Percentiles rank a stretch among this genome's conserved stretches.
These are phyloP conservation scores for Pythium periplocum DNA, from an alignment of 352 stramenopile species.

Conservation along the genomic window DNA sequence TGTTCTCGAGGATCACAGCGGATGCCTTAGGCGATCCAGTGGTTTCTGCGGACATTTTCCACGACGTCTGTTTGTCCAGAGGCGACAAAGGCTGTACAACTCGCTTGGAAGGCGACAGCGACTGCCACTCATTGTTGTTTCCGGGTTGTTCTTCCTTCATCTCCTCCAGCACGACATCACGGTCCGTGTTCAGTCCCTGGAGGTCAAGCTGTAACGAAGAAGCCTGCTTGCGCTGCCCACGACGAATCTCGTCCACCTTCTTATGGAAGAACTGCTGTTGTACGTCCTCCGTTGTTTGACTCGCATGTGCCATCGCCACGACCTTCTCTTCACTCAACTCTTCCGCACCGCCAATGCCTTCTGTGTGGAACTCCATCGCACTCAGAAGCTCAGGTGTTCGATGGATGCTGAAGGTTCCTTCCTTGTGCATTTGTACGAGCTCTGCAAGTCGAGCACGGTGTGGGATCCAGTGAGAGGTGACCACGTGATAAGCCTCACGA, in stretches of 20 bases:
- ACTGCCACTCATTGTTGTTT: conserved; percentile 34
- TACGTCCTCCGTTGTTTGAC: conserved; percentile 6
- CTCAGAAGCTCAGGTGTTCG: conserved; percentile 61
- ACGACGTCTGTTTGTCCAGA: conserved; percentile 51
- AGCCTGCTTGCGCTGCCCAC: conserved; percentile 45
- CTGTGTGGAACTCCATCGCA: conserved; percentile 64
- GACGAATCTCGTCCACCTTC: conserved; percentile 60
- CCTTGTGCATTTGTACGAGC: conserved; percentile 71
- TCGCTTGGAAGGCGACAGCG: conserved; percentile 48
- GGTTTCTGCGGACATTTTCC: conserved; percentile 29
- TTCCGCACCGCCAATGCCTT: conserved; percentile 45
- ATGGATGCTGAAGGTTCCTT: conserved; percentile 71
- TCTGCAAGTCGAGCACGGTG: conserved; percentile 48
- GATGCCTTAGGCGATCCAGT: conserved; percentile 8
- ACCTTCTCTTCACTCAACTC: conserved; percentile 37
- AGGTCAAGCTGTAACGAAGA: conserved; percentile 34
- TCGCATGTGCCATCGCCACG: conserved; percentile 18
- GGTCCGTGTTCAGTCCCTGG: conserved; percentile 19
- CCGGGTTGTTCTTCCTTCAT: conserved; percentile 11
- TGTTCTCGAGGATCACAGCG: conserved; percentile 36
- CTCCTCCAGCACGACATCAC: conserved; percentile 14
- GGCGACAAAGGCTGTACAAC: conserved; percentile 41
- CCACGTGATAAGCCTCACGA: conserved; percentile 54
- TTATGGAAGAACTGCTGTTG: conserved; percentile 37
- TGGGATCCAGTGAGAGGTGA: conserved; percentile 54